These are phyloP conservation scores for Suhomyces panamericanus DNA, from an alignment of 1,139 yeast species.

Conservation along the genomic window DNA sequence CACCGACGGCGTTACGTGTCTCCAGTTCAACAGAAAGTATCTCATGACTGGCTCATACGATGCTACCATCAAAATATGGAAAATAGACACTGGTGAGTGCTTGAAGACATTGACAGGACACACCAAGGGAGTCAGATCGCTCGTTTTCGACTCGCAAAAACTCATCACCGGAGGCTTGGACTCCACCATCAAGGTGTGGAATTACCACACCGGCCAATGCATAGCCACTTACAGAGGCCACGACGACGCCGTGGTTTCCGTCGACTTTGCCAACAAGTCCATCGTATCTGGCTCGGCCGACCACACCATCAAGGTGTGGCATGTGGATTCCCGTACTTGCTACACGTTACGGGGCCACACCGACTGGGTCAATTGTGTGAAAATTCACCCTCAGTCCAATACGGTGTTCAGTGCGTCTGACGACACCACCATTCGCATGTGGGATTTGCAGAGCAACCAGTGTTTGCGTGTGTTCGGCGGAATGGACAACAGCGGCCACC, in stretches of 20 bases:
- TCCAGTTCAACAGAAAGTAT: conserved; percentile 75
- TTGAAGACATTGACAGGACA: conserved; percentile 81
- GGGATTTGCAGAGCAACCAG: conserved; percentile 83
- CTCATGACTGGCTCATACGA: conserved; percentile 92
- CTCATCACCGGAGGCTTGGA: conserved; percentile 91
- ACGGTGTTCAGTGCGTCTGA: conserved; percentile 87
- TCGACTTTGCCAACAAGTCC: conserved; percentile 74
- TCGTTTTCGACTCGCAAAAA: conserved; percentile 84
- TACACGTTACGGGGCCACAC: conserved; percentile 90
- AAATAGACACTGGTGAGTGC: conserved; percentile 73
- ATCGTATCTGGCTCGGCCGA: conserved; percentile 95
- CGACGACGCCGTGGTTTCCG: conserved; percentile 79
- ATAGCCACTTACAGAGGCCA: conserved; percentile 93
- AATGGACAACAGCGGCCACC: conserved; percentile 65
- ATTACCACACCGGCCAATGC: conserved; percentile 90
- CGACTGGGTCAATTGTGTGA: conserved; percentile 89
- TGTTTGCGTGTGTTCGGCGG: conserved; percentile 81
- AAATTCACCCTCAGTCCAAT: conserved; percentile 74
- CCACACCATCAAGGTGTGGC: conserved; percentile 91
- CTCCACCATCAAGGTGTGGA: conserved; percentile 92
- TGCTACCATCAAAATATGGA: conserved; percentile 88
- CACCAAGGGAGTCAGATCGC: conserved; percentile 77
- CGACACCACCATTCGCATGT: conserved; percentile 89
- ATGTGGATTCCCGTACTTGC: conserved; percentile 89
- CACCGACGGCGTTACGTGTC: conserved; percentile 79